Conservation (phyloP, 441 rosid genomes). For the Erodium trifolium region DNA sequence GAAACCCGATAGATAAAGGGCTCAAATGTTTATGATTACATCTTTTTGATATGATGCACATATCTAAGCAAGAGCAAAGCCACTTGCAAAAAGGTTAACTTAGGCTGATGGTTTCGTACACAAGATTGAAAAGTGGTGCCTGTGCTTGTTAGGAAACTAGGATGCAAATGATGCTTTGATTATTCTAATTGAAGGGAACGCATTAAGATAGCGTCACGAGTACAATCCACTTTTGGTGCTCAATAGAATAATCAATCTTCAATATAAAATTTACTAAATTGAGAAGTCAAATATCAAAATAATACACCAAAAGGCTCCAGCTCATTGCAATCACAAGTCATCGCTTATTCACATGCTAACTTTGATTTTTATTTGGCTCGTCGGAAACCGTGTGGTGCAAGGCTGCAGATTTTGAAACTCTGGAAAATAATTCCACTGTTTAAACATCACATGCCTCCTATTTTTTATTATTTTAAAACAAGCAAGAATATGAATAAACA, state of each 20-base stretch:
- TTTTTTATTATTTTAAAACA: no score
- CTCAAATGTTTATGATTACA: no score
- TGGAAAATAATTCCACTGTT: neutral
- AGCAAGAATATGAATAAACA: neutral
- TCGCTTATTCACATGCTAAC: neutral
- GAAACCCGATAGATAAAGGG: no score
- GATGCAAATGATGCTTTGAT: neutral
- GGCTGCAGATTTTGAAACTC: neutral
- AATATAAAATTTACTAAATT: neutral
- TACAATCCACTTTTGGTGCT: neutral
- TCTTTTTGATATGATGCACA: no score
- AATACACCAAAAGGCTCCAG: neutral
- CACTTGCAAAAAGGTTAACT: no score
- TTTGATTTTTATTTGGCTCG: neutral
- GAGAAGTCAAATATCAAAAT: neutral
- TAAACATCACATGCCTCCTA: neutral
- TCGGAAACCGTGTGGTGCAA: neutral
- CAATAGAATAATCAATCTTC: neutral
- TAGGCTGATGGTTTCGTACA: no score
- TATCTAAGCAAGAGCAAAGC: no score
- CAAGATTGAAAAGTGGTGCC: neutral
- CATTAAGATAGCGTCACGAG: neutral
- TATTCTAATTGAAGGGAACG: neutral
- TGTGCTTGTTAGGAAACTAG: neutral
- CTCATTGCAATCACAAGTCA: neutral